These are phyloP conservation scores for Parascedosporium putredinis DNA, from an alignment of 2,329 filamentous ascomycete genomes.

Conservation along the genomic window DNA sequence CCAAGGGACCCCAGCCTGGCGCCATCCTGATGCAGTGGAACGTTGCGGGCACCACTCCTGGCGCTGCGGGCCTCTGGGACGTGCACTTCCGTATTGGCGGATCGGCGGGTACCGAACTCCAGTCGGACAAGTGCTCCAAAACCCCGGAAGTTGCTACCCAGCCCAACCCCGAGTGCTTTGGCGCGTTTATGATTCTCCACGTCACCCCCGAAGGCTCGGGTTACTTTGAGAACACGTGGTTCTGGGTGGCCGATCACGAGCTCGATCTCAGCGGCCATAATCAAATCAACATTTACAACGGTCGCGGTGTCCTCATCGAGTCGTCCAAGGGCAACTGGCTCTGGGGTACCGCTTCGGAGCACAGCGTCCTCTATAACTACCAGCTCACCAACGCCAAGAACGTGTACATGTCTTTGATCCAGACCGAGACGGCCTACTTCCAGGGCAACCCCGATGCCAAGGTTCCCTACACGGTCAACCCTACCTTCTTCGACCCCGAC, in stretches of 20 bases:
- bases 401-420: conserved; percentile 73
- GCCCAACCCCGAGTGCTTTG: conserved; percentile 59
- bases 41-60: conserved; percentile 54
- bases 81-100: conserved; percentile 92
- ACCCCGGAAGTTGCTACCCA: conserved; percentile 52
- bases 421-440: conserved; percentile 84
- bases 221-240: conserved; percentile 85
- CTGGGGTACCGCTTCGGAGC: conserved; percentile 63
- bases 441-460: conserved; percentile 70
- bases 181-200: conserved; percentile 61
- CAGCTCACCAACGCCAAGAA: conserved; percentile 68
- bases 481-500: conserved; percentile 54
- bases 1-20: conserved; percentile 70
- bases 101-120: conserved; percentile 70
- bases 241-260: conserved; percentile 86
- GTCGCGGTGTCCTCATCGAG: conserved; percentile 73
- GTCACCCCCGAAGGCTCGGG: conserved; percentile 51
- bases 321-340: conserved; percentile 67
- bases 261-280: conserved; percentile 64
- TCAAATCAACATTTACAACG: conserved; percentile 81
- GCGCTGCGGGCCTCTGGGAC: conserved; percentile 75
- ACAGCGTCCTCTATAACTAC: conserved; percentile 69
- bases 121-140: conserved; percentile 71
- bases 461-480: conserved; percentile 51
- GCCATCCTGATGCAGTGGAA: conserved; percentile 93